These are phyloP conservation scores for Astrocystis sublimbata DNA, from an alignment of 495 filamentous ascomycete species.

Conservation along the genomic window DNA sequence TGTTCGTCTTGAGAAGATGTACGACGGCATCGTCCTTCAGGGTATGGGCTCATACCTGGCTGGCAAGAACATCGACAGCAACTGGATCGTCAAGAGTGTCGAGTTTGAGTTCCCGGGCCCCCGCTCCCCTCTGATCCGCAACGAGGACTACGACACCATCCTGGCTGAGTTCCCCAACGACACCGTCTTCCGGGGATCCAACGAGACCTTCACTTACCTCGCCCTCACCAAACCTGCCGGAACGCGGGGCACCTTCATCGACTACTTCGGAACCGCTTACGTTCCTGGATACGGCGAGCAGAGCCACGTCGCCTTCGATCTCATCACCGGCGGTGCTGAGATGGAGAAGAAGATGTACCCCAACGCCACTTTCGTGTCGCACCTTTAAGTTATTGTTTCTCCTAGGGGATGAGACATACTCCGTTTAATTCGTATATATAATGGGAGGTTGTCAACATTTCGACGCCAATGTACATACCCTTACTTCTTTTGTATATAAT, in stretches of 20 bases:
- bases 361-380: slow-evolving; percentile 3
- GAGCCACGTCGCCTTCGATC: slow-evolving; percentile 9
- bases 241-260: slow-evolving; percentile 13
- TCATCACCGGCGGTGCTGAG: background rate
- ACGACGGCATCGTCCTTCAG: slow-evolving; percentile 29
- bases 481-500: slow-evolving; percentile 1
- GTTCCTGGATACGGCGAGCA: slow-evolving; percentile 7
- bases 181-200: slow-evolving; percentile 8
- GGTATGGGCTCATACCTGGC: slow-evolving; percentile 14
- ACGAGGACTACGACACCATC: slow-evolving; percentile 20
- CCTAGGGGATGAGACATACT: background rate
- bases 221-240: slow-evolving; percentile 19
- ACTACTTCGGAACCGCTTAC: background rate
- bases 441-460: background rate
- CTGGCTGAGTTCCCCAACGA: slow-evolving; percentile 22
- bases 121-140: slow-evolving; percentile 2
- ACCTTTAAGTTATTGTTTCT: background rate
- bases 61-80: slow-evolving; percentile 26
- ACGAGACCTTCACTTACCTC: slow-evolving; percentile 19
- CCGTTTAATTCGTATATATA: background rate
- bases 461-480: background rate
- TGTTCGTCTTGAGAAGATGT: slow-evolving; percentile 19
- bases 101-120: slow-evolving; percentile 23
- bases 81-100: slow-evolving; percentile 17
- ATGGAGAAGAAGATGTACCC: background rate